These are phyloP conservation scores for Saccharomycopsis lassenensis DNA, from an alignment of 805 yeast species.

Conservation along the genomic window DNA sequence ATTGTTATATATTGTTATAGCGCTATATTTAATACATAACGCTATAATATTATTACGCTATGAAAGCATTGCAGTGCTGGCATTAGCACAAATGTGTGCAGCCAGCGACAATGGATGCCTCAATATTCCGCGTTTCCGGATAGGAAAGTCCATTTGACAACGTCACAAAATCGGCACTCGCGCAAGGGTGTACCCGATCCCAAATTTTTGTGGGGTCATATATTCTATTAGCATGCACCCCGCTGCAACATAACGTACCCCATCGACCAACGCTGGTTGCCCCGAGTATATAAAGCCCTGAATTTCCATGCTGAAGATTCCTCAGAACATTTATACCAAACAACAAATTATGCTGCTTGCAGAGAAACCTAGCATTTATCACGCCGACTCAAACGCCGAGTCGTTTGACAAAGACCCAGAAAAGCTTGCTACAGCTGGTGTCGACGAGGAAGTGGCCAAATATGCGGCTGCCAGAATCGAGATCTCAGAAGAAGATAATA, in stretches of 20 bases:
- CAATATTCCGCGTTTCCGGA: not conserved
- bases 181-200: no score
- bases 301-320: not conserved
- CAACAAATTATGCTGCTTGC: not conserved
- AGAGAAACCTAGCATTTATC: not conserved
- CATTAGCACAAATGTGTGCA: not conserved
- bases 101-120: not conserved
- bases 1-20: no score
- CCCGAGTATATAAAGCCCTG: not conserved
- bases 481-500: slow-evolving; percentile 8
- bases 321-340: not conserved
- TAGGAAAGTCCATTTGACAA: not conserved
- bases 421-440: not conserved
- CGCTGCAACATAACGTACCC: not conserved
- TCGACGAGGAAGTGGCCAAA: slow-evolving; percentile 13
- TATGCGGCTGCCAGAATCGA: slow-evolving; percentile 7
- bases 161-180: no score
- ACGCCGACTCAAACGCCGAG: not conserved
- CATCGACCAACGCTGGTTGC: not conserved
- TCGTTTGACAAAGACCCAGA: not conserved
- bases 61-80: not conserved
- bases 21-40: no score
- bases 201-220: no score
- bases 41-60: no score
- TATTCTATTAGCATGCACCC: no score